Conservation (phyloP, 371 early-diverging fungal species). For the Mortierella sp. region DNA sequence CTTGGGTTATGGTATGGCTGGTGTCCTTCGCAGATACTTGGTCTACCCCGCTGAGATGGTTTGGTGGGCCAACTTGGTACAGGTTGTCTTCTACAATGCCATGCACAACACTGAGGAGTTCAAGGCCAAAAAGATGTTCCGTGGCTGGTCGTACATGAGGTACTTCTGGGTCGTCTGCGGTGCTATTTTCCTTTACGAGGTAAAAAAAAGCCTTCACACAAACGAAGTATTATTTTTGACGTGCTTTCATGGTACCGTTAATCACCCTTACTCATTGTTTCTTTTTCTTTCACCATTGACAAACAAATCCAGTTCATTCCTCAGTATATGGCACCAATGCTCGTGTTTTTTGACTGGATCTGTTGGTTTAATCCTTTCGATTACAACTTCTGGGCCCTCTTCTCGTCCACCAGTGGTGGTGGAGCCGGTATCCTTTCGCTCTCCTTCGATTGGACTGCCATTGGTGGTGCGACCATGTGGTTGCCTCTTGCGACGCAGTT, state of each 20-base stretch:
- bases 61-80: constrained; percentile 87
- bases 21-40: constrained; percentile 77
- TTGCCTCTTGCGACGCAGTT: background rate
- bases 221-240: no score
- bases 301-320: constrained; percentile 32
- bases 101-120: constrained; percentile 72
- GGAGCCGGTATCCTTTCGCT: constrained; percentile 1
- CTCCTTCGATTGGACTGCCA: background rate
- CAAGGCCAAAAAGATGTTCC: constrained; percentile 58
- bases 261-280: background rate
- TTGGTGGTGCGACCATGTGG: background rate
- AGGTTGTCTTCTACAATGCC: constrained; percentile 78
- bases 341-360: constrained; percentile 67
- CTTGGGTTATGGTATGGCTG: constrained; percentile 92
- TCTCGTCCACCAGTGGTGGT: background rate
- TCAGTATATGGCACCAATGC: constrained; percentile 63
- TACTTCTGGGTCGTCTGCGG: constrained; percentile 74
- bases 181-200: constrained; percentile 59
- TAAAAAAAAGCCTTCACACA: background rate
- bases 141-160: constrained; percentile 36
- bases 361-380: constrained; percentile 58
- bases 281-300: no score
- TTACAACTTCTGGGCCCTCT: background rate
- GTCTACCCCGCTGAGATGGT: constrained; percentile 60
- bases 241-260: no score